Conservation (phyloP, 2,329 filamentous ascomycete species). For the Diaporthe citri region DNA sequence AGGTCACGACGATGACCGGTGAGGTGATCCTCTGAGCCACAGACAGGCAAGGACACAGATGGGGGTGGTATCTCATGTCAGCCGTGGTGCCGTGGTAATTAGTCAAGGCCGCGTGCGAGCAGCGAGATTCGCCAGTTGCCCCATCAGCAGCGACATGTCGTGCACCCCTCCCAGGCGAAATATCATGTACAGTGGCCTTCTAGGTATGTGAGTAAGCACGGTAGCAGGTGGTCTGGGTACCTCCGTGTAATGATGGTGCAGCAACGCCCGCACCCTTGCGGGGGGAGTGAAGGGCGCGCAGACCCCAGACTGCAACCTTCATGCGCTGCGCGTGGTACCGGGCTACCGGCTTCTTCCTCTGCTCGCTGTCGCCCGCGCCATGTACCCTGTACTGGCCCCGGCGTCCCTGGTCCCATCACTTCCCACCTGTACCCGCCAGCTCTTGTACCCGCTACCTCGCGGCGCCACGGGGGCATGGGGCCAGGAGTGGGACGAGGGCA, state of each 20-base stretch:
- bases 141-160: conserved; percentile 25
- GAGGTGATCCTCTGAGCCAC: conserved; percentile 15
- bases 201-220: conserved; percentile 3
- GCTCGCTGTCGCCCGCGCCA: neutral
- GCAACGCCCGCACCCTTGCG: conserved; percentile 31
- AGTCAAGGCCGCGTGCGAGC: conserved; percentile 20
- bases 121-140: conserved; percentile 23
- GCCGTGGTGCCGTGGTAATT: conserved; percentile 21
- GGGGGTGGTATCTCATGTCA: conserved; percentile 26
- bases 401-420: neutral
- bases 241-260: conserved; percentile 3
- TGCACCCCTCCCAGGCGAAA: conserved; percentile 11
- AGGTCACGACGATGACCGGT: conserved; percentile 17
- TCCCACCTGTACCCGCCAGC: conserved; percentile 3
- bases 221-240: conserved; percentile 20
- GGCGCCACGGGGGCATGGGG: conserved; percentile 22
- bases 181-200: neutral
- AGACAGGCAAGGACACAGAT: neutral
- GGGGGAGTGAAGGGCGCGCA: conserved; percentile 8
- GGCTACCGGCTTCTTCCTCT: neutral
- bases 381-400: neutral
- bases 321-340: conserved; percentile 17
- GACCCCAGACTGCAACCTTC: conserved; percentile 30
- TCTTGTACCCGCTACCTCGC: conserved; percentile 23
- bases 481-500: conserved; percentile 4